Evolutionary conservation across 768 basidiomycete species (phyloP).

Genomic region (Pulveroboletus sp.): DNA sequence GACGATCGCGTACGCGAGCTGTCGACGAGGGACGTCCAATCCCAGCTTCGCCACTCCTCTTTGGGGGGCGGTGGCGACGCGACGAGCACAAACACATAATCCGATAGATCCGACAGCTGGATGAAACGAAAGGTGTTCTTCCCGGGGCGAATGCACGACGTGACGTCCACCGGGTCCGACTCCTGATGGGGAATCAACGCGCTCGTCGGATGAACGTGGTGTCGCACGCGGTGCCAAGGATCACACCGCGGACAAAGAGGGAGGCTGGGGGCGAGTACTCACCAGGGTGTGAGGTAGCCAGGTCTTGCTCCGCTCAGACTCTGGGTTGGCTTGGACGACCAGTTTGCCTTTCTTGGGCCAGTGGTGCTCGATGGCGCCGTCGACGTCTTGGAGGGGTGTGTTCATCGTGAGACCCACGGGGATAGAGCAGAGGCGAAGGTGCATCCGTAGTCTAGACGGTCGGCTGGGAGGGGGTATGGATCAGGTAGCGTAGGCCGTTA

Average conservation of each 20-base stretch:
- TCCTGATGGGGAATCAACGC: conserved; percentile 19
- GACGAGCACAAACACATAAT: conserved; percentile 42
- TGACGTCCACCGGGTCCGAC: conserved; percentile 36
- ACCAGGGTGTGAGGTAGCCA: conserved; percentile 46
- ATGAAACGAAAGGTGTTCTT: conserved; percentile 47
- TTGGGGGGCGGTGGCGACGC: conserved; percentile 28
- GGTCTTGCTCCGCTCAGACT: conserved; percentile 27
- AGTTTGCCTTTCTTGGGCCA: conserved; percentile 47
- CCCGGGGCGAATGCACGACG: conserved; percentile 38
- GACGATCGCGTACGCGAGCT: not conserved
- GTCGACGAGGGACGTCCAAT: conserved; percentile 19
- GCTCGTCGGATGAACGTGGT: not conserved
- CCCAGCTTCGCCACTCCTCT: conserved; percentile 20
- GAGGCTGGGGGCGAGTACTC: conserved; percentile 7
- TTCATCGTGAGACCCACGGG: not conserved
- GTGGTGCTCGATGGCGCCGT: conserved; percentile 9
- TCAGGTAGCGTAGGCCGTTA: not conserved
- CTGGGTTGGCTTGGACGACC: conserved; percentile 43
- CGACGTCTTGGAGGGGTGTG: conserved; percentile 2
- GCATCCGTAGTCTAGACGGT: conserved; percentile 14
- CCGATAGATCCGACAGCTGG: conserved; percentile 41
- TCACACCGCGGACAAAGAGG: not conserved
- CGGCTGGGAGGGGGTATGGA: not conserved
- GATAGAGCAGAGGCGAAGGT: conserved; percentile 22
- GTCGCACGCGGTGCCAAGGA: not conserved